These are phyloP conservation scores for Colletotrichum limetticola DNA, from an alignment of 2,329 filamentous ascomycete genomes.

Conservation along the genomic window DNA sequence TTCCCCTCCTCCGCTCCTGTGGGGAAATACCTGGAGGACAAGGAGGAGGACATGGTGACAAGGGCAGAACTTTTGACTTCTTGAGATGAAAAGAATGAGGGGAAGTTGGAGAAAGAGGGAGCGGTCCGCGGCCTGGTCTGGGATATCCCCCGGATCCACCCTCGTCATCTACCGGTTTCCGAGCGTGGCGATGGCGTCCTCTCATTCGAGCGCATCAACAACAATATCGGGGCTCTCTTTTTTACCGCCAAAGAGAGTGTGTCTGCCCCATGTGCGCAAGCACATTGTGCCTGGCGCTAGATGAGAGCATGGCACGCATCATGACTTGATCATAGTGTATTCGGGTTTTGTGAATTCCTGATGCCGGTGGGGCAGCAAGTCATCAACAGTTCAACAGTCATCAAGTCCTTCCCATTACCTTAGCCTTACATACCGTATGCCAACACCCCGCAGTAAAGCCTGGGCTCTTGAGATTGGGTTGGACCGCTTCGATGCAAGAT, in stretches of 20 bases:
- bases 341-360: neutral
- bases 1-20: neutral
- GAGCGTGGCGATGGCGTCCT: neutral
- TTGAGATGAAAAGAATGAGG: slow-evolving; percentile 15
- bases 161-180: slow-evolving; percentile 24
- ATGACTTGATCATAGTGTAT: neutral
- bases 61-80: neutral
- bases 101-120: slow-evolving; percentile 29
- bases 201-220: slow-evolving; percentile 31
- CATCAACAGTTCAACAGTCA: too few relatives aligned
- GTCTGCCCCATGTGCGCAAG: neutral
- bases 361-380: too few relatives aligned
- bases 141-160: slow-evolving; percentile 28
- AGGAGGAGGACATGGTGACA: neutral
- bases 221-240: slow-evolving; percentile 4
- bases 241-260: slow-evolving; percentile 15
- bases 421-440: neutral
- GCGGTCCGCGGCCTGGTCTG: slow-evolving; percentile 13
- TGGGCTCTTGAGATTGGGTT: slow-evolving; percentile 10
- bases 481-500: slow-evolving; percentile 14
- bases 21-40: slow-evolving; percentile 15
- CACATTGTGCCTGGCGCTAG: slow-evolving; percentile 3
- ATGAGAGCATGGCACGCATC: neutral
- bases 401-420: neutral
- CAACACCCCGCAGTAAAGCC: neutral